Conservation (phyloP, 2,329 filamentous ascomycete species). For the Penicillium vulpinum region DNA sequence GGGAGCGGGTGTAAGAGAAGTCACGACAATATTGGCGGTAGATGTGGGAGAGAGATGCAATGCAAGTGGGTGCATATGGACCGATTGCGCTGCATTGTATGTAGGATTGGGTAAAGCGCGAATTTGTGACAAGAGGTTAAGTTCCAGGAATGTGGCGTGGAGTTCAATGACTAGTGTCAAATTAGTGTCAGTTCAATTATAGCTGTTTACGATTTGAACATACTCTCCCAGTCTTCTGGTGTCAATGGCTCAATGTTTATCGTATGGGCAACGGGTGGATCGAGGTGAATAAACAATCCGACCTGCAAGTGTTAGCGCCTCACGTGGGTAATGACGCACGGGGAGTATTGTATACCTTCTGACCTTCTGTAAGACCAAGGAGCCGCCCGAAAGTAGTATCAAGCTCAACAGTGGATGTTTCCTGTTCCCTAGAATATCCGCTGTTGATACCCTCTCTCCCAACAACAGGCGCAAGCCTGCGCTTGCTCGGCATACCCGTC, state of each 20-base stretch:
- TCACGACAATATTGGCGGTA: slow-evolving; percentile 85
- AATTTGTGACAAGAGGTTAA: slow-evolving; percentile 91
- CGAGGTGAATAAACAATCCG: slow-evolving; percentile 71
- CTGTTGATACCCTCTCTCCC: slow-evolving; percentile 70
- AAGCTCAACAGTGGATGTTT: slow-evolving; percentile 76
- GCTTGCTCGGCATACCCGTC: slow-evolving; percentile 97
- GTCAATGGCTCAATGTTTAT: slow-evolving; percentile 96
- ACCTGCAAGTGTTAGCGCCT: slow-evolving; percentile 49
- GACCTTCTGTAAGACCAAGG: slow-evolving; percentile 75
- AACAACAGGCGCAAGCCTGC: slow-evolving; percentile 71
- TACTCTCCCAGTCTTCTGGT: slow-evolving; percentile 92
- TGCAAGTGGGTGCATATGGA: slow-evolving; percentile 74
- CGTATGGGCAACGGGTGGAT: slow-evolving; percentile 87
- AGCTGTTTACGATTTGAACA: slow-evolving; percentile 20
- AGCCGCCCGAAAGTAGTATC: slow-evolving; percentile 80
- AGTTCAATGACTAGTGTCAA: slow-evolving; percentile 73
- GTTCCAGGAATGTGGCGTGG: slow-evolving; percentile 90
- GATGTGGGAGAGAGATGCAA: slow-evolving; percentile 93
- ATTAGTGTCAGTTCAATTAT: slow-evolving; percentile 3
- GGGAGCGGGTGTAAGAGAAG: slow-evolving; percentile 75
- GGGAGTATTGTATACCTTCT: slow-evolving; percentile 61
- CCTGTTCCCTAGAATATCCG: slow-evolving; percentile 68
- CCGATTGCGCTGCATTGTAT: slow-evolving; percentile 56
- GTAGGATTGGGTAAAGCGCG: slow-evolving; percentile 86
- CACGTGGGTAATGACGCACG: slow-evolving; percentile 26